Conservation (phyloP, 306 rosid genomes). For the Abrus pulchellus region DNA sequence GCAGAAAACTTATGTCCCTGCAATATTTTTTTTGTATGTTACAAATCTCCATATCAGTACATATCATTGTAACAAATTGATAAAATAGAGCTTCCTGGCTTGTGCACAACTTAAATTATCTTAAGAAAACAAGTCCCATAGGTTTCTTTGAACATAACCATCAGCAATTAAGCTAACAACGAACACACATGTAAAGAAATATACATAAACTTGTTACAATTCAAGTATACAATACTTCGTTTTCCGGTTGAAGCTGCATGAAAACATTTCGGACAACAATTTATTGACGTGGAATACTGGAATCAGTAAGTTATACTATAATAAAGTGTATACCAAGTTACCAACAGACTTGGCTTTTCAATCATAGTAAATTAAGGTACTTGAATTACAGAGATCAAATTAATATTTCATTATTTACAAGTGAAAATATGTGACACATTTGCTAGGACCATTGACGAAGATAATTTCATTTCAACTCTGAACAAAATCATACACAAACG, state of each 20-base stretch:
- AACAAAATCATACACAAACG: background rate
- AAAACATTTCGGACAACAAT: conserved; percentile 1
- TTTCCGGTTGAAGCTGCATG: conserved; percentile 3
- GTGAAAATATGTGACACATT: conserved; percentile 10
- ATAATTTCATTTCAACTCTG: background rate
- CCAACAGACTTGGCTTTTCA: background rate
- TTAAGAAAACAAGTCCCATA: background rate
- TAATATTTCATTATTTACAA: background rate
- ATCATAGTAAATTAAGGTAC: background rate
- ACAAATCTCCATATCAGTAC: background rate
- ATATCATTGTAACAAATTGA: background rate
- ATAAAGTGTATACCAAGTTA: background rate
- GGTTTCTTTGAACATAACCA: background rate
- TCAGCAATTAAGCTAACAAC: background rate
- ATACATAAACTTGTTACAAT: background rate
- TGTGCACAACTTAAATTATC: conserved; percentile 2
- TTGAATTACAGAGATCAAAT: background rate
- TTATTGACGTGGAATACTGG: background rate
- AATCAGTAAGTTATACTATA: background rate
- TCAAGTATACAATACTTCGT: background rate
- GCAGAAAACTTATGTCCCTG: background rate
- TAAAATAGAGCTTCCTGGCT: background rate
- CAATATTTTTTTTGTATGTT: background rate
- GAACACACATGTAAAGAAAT: background rate
- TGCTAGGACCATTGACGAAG: background rate